Percentiles rank a stretch among this genome's conserved stretches.
phyloP scores from a whole-genome alignment of 441 rosid genomes.

The Croton laevigatus region DNA sequence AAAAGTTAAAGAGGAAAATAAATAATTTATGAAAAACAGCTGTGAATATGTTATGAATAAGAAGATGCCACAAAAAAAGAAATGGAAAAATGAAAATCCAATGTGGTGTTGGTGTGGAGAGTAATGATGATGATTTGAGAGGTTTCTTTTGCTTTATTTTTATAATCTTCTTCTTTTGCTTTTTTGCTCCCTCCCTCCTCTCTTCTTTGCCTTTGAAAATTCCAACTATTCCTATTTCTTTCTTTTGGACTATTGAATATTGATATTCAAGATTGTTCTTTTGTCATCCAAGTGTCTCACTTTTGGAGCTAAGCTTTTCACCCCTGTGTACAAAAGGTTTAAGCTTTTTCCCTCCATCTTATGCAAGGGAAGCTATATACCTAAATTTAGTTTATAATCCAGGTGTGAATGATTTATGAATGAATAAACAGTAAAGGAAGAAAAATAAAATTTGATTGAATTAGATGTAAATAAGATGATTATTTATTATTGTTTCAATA shows the following conservation, averaged over 20 bases:
- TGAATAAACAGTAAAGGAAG: too few relatives aligned
- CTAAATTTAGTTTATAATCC: too few relatives aligned
- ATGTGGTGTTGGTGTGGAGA: not conserved
- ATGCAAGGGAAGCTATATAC: too few relatives aligned
- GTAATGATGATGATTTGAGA: slow-evolving; percentile 32
- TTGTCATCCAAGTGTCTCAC: too few relatives aligned
- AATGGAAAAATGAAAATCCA: not conserved
- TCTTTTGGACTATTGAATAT: not conserved
- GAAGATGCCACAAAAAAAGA: not conserved
- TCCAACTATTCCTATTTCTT: not conserved
- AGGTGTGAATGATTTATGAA: too few relatives aligned
- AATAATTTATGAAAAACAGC: slow-evolving; percentile 21
- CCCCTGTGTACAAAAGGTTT: not conserved
- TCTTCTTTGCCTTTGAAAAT: slow-evolving; percentile 15
- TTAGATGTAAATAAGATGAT: too few relatives aligned
- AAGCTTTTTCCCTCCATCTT: not conserved
- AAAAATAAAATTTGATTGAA: too few relatives aligned
- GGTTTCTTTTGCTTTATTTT: slow-evolving; percentile 21
- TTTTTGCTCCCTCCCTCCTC: slow-evolving; percentile 14
- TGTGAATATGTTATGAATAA: slow-evolving; percentile 8
- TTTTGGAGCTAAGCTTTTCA: not conserved
- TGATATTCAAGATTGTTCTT: not conserved
- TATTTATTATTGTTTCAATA: too few relatives aligned
- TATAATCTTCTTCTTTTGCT: not conserved
- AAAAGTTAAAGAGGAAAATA: too few relatives aligned